phyloP scores from a whole-genome alignment of 495 filamentous ascomycete genomes.

The Apodospora peruviana region DNA sequence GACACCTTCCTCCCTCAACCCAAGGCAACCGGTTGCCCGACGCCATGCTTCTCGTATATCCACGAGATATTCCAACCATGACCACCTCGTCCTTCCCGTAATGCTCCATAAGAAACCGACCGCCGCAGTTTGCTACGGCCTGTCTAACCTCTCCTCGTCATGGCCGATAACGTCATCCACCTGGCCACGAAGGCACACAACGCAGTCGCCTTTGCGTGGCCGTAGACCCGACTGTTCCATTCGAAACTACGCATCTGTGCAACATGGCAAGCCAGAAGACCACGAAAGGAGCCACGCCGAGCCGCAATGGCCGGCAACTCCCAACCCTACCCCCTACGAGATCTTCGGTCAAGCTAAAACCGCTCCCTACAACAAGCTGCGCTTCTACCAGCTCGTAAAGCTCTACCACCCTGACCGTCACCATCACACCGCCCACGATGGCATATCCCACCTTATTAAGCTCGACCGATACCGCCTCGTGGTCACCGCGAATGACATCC shows the following conservation, averaged over 20 bases:
- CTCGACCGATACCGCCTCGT: conserved; percentile 85
- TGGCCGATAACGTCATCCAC: conserved; percentile 27
- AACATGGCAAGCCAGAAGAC: background rate
- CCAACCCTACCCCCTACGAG: conserved; percentile 81
- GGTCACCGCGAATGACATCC: conserved; percentile 79
- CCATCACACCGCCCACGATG: conserved; percentile 36
- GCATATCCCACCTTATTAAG: conserved; percentile 50
- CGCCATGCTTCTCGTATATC: conserved; percentile 10
- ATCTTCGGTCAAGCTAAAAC: conserved; percentile 62
- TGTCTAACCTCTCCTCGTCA: conserved; percentile 11
- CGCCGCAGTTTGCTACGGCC: conserved; percentile 21
- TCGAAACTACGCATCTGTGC: conserved; percentile 18
- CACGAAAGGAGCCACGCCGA: conserved; percentile 23
- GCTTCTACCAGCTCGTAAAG: conserved; percentile 88
- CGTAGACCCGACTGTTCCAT: background rate
- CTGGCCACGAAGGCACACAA: conserved; percentile 4
- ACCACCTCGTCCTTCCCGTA: conserved; percentile 3
- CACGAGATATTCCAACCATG: conserved; percentile 22
- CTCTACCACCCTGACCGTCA: conserved; percentile 87
- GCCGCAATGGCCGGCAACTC: conserved; percentile 34
- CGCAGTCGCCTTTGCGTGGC: background rate
- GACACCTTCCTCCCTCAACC: too few species aligned
- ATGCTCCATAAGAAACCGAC: conserved; percentile 31
- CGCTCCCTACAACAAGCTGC: conserved; percentile 70
- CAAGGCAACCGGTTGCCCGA: background rate